Evolutionary conservation across 169 alveolate genomes (phyloP).

Genomic region (Eimeria acervulina): DNA sequence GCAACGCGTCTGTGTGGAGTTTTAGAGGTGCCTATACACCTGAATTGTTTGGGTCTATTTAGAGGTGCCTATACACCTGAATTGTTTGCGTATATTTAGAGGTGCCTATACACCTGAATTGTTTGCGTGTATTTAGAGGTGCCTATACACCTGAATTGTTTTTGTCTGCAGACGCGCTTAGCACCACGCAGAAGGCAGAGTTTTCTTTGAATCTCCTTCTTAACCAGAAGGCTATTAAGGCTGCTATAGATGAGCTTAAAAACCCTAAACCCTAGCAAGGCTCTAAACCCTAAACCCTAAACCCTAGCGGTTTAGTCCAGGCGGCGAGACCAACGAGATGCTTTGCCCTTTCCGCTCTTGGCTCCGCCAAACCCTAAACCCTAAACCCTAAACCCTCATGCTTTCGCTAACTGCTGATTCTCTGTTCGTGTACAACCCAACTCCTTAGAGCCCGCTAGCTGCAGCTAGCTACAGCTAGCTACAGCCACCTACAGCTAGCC

Average conservation of each 20-base stretch:
- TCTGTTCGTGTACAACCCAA: no score
- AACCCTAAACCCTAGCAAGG: not conserved
- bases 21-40: no score
- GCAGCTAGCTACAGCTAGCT: conserved; percentile 40
- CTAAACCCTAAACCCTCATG: conserved; percentile 3
- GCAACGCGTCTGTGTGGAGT: no score
- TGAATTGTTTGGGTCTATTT: no score
- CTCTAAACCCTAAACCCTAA: conserved; percentile 5
- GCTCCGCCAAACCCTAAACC: conserved; percentile 1
- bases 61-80: no score
- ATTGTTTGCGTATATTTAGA: no score
- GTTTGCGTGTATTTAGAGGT: not conserved
- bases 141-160: no score
- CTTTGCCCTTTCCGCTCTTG: not conserved
- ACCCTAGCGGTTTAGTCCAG: conserved; percentile 6
- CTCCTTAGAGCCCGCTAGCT: not conserved
- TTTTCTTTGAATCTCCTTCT: conserved; percentile 34
- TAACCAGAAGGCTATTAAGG: not conserved
- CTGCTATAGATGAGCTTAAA: not conserved
- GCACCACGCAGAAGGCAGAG: conserved; percentile 26
- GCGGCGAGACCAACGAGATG: not conserved
- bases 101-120: no score
- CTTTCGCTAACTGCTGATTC: no score
- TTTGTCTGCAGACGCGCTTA: conserved; percentile 24
- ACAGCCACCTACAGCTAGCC: not conserved